Conservation (phyloP, 2,329 filamentous ascomycete genomes). For the Neocatenulostroma microsporum region DNA sequence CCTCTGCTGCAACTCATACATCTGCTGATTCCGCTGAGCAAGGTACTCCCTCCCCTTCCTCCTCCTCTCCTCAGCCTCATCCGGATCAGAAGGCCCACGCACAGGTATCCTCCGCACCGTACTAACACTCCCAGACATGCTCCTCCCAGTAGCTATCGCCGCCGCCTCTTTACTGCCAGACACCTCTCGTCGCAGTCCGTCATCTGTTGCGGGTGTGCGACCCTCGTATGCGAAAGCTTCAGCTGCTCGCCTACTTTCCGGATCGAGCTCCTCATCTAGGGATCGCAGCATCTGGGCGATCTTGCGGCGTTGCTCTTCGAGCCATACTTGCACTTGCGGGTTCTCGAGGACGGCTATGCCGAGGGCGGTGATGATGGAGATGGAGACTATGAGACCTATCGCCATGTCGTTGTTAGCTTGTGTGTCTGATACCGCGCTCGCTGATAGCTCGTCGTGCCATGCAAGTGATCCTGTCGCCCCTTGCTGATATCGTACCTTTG, state of each 20-base stretch:
- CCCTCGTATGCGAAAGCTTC: slow-evolving; percentile 33
- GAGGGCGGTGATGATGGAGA: slow-evolving; percentile 54
- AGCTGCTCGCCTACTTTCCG: slow-evolving; percentile 31
- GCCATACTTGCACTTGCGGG: slow-evolving; percentile 55
- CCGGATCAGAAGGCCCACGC: slow-evolving; percentile 22
- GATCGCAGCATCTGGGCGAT: slow-evolving; percentile 52
- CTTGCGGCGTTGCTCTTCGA: slow-evolving; percentile 54
- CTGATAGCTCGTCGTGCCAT: too few relatives aligned
- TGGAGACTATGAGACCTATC: slow-evolving; percentile 56
- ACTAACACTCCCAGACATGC: slow-evolving; percentile 14
- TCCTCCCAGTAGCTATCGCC: slow-evolving; percentile 29
- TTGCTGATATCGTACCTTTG: slow-evolving; percentile 12
- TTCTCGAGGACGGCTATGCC: slow-evolving; percentile 57
- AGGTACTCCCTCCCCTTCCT: slow-evolving; percentile 30
- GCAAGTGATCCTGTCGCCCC: too few relatives aligned
- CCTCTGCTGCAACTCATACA: slow-evolving; percentile 27
- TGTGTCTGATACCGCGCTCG: too few relatives aligned
- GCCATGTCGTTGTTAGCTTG: too few relatives aligned
- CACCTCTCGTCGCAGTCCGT: slow-evolving; percentile 23
- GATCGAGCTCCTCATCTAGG: slow-evolving; percentile 53
- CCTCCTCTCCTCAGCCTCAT: slow-evolving; percentile 28
- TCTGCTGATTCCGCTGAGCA: slow-evolving; percentile 27
- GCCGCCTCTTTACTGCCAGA: slow-evolving; percentile 25
- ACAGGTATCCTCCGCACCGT: slow-evolving; percentile 25
- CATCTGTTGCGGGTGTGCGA: slow-evolving; percentile 25